Evolutionary conservation across 1,284 basidiomycete species (phyloP), one percentile per base, ranked within the genome.

Genomic region (Lentinula novae-zelandiae): DNA sequence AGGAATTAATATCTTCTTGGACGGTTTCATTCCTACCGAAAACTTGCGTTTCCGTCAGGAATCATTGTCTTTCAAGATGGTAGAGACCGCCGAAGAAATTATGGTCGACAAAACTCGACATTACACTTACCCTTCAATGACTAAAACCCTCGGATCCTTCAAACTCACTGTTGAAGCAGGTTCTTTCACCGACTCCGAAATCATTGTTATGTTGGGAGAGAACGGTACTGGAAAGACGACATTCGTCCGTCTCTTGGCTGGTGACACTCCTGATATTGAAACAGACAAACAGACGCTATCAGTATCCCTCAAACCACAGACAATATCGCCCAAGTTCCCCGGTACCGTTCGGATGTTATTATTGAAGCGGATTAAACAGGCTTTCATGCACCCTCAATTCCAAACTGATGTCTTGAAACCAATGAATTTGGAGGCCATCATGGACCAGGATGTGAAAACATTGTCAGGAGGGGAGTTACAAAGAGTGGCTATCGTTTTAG

Each of bases 161-260:
- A 96, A 98, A 76, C 85, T 98, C 54, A 91, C 93, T 52, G 92
- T 98, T 62, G 85, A 95, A 68, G 77, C 74, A 0, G 96, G 96
- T 34, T 84, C 84, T 55, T 98, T 97, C 76, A 94, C 95, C 15
- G 95, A 98, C 72, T 96, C 94, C 1, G 95, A 98, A 73, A 98
- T 98, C 72, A 93, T 98, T 67, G 95, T 98, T 72, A 92, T 98
- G 88, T 80, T 98, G 39, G 95, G 95, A 63, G 95, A 98, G 82
- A 98, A 98, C 75, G 95, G 95, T 59, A 98, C 94, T 9, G 95
- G 95, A 52, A 98, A 98, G 82, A 97, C 96, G 53, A 98, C 95
- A 0, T 93, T 98, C 72, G 93, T 98, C 62, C 90, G 95, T 65
- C 78, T 98, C 58, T 82, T 98, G 60, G 94, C 94, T 7, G 96